Evolutionary conservation across 2,329 filamentous ascomycete species (phyloP), one percentile per base, ranked within the genome.

Genomic region (Lecanosticta acicola): DNA sequence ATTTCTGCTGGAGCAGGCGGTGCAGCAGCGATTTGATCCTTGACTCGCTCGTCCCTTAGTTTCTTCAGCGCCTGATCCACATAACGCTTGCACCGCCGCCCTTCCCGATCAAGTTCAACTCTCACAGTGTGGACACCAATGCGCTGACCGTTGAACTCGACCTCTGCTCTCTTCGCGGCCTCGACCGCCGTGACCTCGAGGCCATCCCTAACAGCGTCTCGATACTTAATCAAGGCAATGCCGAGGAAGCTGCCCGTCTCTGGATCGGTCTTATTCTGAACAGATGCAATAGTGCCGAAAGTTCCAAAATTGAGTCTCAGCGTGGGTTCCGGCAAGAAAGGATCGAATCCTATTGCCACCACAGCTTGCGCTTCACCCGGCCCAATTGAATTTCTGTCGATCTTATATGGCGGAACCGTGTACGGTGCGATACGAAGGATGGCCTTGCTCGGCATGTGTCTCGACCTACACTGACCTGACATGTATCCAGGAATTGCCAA

Each of bases 271-370:
- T 94, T 91, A 63, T 96, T 96, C 61, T 87, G 89, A 58, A 94
- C 85, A 61, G 90, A 85, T 36, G 85, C 84, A 53, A 98, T 90
- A 48, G 95, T 87, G 43, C 89, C 89, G 68, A 85, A 94, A 2
- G 79, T 80, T 14, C 83, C 80, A 64, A 94, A 94, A 43, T 87
- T 78, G 37, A 84, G 80, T 14, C 79, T 80, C 41, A 95, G 77
- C 8, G 54, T 62, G 45, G 81, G 78, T 58, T 94, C 87, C 10
- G 87, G 80, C 33, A 86, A 84, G 54, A 97, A 73, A 4, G 91
- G 90, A 66, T 97, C 93, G 65, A 96, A 96, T n/a, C 89, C 88
- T n/a, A 83, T 90, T 16, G 96, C 88, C 3, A 97, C 84, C 39
- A 98, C 81, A 64, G 95, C 88, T 2, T 85, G 88, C 1, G 93